Evolutionary conservation across 352 stramenopile species (phyloP), one percentile per base, ranked within the genome.

Genomic region (Phytophthora crassamura): DNA sequence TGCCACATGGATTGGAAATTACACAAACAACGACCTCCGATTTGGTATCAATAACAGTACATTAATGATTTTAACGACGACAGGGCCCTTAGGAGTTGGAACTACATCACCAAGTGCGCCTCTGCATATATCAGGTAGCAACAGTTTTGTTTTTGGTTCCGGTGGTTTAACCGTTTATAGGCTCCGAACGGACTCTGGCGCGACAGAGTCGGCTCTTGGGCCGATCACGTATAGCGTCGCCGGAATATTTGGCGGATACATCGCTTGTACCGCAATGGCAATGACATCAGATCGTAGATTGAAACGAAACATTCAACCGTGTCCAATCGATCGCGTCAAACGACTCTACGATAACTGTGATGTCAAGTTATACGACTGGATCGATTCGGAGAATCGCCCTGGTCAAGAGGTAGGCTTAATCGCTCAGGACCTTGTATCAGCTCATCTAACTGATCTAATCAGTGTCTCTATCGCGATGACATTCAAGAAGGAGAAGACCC

Each of bases 371-470:
- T 64, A 64, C 8, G 45, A 57, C 10, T 64, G 35, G 56, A 64
- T 51, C 5, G 45, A 56, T 15, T 64, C 43, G 2, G 35, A 64
- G 2, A 55, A 64, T 16, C 10, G 9, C 0, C n/a, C 8, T 20
- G 56, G 36, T 34, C 56, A 64, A 32, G 56, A 64, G 11, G 45
- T 64, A 4, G 56, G 56, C 11, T 18, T 64, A 0, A 51, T 64
- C 2, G 56, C 56, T 43, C 56, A 64, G 7, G 56, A 64, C 4
- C 35, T 64, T 0, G 36, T 49, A 5, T 40, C 16, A 41, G 55
- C 55, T 3, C 56, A 64, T 11, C 28, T 64, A 30, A 64, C 38
- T 0, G 56, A 64, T 36, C 12, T 64, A 33, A 56, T 10, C 2
- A 36, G 14, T 18, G 18, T 64, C 0, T 56, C 12, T 64, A 64